These are phyloP conservation scores for Tremella mesenterica DNA, from an alignment of 768 basidiomycete genomes.

Conservation along the genomic window DNA sequence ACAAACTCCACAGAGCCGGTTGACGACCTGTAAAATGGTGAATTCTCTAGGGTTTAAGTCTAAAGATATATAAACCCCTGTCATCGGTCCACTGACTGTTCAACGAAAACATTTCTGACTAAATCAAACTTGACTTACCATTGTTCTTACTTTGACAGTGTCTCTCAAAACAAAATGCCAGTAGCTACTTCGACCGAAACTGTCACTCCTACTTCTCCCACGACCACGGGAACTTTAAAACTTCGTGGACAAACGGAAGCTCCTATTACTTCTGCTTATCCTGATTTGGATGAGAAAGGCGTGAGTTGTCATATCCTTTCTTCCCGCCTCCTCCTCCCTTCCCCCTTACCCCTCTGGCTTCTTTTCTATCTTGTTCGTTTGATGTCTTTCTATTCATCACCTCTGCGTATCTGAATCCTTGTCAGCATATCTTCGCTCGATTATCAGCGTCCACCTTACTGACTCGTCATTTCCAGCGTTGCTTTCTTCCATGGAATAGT, in stretches of 20 bases:
- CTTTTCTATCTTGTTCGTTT: too few relatives aligned
- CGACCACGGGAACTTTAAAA: conserved; percentile 2
- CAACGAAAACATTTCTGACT: too few relatives aligned
- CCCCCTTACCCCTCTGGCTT: too few relatives aligned
- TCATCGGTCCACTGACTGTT: too few relatives aligned
- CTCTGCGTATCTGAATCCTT: too few relatives aligned
- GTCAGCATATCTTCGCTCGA: background rate
- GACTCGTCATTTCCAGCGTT: background rate
- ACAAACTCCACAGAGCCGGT: background rate
- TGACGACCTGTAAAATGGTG: too few relatives aligned
- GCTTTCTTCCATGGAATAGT: background rate
- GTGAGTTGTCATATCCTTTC: too few relatives aligned
- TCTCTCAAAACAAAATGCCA: background rate
- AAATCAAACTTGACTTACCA: too few relatives aligned
- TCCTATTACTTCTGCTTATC: conserved; percentile 9
- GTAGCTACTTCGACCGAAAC: conserved; percentile 6
- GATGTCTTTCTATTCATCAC: too few relatives aligned
- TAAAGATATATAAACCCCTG: too few relatives aligned
- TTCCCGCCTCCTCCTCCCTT: too few relatives aligned
- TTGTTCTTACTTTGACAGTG: background rate
- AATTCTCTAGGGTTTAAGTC: too few relatives aligned
- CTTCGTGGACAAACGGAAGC: conserved; percentile 9
- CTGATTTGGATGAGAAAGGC: conserved; percentile 26
- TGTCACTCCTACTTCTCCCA: background rate
- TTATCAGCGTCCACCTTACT: background rate